Conservation (phyloP, 2,329 filamentous ascomycete species). For the Bertia moriformis region DNA sequence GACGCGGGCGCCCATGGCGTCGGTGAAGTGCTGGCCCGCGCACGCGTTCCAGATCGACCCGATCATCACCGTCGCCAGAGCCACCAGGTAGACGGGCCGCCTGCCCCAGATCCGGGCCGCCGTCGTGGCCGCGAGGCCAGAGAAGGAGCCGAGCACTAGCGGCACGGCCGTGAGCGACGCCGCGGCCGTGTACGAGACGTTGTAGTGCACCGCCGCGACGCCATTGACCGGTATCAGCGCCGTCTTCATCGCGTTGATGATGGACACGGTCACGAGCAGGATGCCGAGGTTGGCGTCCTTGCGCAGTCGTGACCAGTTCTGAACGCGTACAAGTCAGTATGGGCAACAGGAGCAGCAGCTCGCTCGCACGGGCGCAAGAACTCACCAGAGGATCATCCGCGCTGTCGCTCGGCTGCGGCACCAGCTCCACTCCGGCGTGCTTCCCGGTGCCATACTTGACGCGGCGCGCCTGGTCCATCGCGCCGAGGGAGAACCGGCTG, state of each 20-base stretch:
- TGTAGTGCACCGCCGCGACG: conserved; percentile 24
- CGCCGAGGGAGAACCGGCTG: conserved; percentile 18
- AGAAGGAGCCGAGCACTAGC: conserved; percentile 30
- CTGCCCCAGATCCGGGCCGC: conserved; percentile 33
- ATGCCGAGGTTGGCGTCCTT: conserved; percentile 33
- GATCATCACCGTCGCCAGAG: conserved; percentile 27
- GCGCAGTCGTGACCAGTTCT: conserved; percentile 42
- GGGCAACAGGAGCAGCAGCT: no score
- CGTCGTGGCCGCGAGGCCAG: conserved; percentile 25
- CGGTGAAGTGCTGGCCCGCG: conserved; percentile 21
- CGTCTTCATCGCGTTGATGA: conserved; percentile 37
- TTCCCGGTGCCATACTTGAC: conserved; percentile 33
- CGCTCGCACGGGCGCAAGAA: neutral
- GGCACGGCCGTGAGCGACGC: conserved; percentile 36
- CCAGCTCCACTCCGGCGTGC: conserved; percentile 25
- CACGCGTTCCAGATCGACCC: conserved; percentile 34
- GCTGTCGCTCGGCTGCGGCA: conserved; percentile 40
- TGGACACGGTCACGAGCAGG: conserved; percentile 27
- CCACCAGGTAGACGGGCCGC: conserved; percentile 33
- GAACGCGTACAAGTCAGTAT: no score
- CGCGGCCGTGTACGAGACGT: conserved; percentile 28
- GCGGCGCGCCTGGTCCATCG: conserved; percentile 14
- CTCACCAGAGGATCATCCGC: conserved; percentile 36
- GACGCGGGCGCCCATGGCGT: conserved; percentile 34
- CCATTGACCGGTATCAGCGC: conserved; percentile 32